Base-by-base conservation (phyloP, 257 asterid genomes). In the Linderniella brevidens region DNA sequence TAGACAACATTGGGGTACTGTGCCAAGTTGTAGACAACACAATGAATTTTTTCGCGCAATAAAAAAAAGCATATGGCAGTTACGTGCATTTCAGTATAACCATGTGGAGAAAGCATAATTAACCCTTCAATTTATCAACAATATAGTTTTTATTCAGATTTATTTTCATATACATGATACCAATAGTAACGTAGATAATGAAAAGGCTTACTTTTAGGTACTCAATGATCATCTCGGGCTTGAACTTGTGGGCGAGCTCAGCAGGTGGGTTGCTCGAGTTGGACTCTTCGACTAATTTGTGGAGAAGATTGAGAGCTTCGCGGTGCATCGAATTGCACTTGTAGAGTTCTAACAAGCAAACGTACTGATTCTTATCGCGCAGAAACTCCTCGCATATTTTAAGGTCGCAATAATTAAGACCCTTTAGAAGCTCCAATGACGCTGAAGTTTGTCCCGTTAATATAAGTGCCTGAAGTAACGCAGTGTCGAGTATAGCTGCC, bases 401-500 rank as follows among this genome's bases (percentile, higher is more conserved):
- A 49, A 73, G 60, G 60, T 77, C 88, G 45, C 94, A 81, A 59
- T 85, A 90, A 61, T 82, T 90, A 48, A 75, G 83, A 61, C 84
- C 88, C 66, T 68, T 90, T 36, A 90, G 69, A 46, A 85, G 64
- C 54, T 85, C 93, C 63, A 75, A 57, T 50, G 99, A 94, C 63
- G 88, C 73, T 54, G 94, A 64, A 58, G 83, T 54, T 66, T 90
- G 96, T 66, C 93, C 96, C 48, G 99, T 81, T 70, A 90, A 65
- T 50, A 77, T 48, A 63, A 81, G 78, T 41, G 92, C 93, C 68
- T 90, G 96, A 49, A 90, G 84, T 53, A 85, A 66, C 19, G 86
- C 94, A 4, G 99, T 90, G 68, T 90, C 96, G 58, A 85, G 80
- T 50, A 76, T 75, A 38, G 96, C 79, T 41, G 96, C 99, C 78